These are phyloP conservation scores for Tremellales sp. DNA, from an alignment of 1,284 basidiomycete genomes.

Conservation along the genomic window DNA sequence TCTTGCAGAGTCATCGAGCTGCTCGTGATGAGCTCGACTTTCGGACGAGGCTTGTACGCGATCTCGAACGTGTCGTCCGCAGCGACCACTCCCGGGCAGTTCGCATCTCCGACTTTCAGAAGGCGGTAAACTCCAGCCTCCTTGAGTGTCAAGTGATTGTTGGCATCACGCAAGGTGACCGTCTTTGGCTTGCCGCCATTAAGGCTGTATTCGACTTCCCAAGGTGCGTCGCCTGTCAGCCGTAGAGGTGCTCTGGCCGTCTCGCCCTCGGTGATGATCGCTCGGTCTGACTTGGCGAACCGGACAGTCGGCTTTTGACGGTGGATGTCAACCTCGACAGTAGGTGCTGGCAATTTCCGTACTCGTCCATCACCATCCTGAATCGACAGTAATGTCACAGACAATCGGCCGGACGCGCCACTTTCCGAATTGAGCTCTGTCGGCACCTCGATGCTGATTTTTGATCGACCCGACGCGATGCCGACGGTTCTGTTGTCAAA, in stretches of 20 bases:
- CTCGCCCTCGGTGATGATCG: constrained; percentile 73
- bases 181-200: constrained; percentile 54
- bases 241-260: constrained; percentile 68
- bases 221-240: constrained; percentile 81
- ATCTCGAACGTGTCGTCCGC: constrained; percentile 66
- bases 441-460: constrained; percentile 34
- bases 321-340: constrained; percentile 83
- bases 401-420: constrained; percentile 33
- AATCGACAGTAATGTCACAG: constrained; percentile 57
- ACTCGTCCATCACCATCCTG: constrained; percentile 88
- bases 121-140: constrained; percentile 74
- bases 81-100: constrained; percentile 73
- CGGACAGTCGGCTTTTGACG: constrained; percentile 79
- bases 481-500: constrained; percentile 58
- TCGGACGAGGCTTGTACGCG: constrained; percentile 56
- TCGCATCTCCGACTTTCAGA: constrained; percentile 67
- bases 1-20: constrained; percentile 57
- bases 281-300: constrained; percentile 59
- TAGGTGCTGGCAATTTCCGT: constrained; percentile 67
- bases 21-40: constrained; percentile 47
- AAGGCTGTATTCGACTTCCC: constrained; percentile 71
- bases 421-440: constrained; percentile 19
- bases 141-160: constrained; percentile 65
- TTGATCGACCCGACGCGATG: constrained; percentile 56
- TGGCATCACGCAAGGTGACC: constrained; percentile 59